Evolutionary conservation across 805 yeast species (phyloP).

Genomic region (Candida cerambycidarum): DNA sequence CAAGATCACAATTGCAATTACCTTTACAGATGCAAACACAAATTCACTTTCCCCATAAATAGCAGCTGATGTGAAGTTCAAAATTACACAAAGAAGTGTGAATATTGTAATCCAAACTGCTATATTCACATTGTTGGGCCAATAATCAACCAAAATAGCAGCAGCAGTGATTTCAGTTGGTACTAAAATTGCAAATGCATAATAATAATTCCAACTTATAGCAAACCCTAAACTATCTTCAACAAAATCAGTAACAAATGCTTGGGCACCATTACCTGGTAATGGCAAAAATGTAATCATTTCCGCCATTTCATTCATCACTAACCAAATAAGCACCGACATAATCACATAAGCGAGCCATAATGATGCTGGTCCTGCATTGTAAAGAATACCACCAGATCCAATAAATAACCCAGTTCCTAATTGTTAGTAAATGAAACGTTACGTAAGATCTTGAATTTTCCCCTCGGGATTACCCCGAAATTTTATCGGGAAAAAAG

Average conservation of each 20-base stretch:
- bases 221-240: constrained; percentile 34
- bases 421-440: background rate
- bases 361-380: constrained; percentile 67
- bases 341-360: constrained; percentile 39
- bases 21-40: constrained; percentile 63
- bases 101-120: constrained; percentile 46
- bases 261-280: constrained; percentile 34
- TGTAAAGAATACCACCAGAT: constrained; percentile 55
- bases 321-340: constrained; percentile 26
- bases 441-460: no score
- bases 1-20: constrained; percentile 60
- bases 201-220: constrained; percentile 35
- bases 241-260: constrained; percentile 28
- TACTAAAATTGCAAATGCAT: constrained; percentile 31
- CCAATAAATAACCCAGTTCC: constrained; percentile 77
- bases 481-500: no score
- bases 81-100: constrained; percentile 36
- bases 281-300: constrained; percentile 35
- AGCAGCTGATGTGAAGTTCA: constrained; percentile 50
- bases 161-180: constrained; percentile 40
- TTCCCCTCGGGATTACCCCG: no score
- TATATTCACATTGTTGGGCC: constrained; percentile 29
- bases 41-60: constrained; percentile 57
- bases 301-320: constrained; percentile 34
- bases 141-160: constrained; percentile 32